A percentile compares a stretch with the other conserved stretches of the same genome.
phyloP scores from a whole-genome alignment of 148 eudicot species.

The Hydrangea macrophylla region DNA sequence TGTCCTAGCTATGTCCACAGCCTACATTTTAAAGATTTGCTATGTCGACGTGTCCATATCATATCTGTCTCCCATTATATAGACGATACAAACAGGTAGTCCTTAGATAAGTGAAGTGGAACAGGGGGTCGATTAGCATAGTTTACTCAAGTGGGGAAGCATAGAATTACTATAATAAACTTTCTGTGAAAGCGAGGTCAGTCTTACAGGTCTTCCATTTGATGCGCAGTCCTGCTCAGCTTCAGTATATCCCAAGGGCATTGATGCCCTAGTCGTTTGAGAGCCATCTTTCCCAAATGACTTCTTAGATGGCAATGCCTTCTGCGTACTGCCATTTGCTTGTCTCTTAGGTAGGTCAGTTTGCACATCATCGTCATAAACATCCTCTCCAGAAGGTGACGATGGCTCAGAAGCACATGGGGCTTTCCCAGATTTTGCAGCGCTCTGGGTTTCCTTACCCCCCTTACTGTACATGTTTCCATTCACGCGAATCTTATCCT shows the following conservation, averaged over 20 bases:
- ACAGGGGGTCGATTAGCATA: not conserved
- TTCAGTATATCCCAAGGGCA: constrained; percentile 15
- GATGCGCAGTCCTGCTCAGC: constrained; percentile 32
- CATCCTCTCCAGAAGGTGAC: constrained; percentile 53
- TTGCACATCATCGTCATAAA: constrained; percentile 32
- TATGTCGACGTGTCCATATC: too few relatives aligned
- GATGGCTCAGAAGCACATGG: constrained; percentile 35
- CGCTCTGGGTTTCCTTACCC: constrained; percentile 15
- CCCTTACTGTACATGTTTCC: constrained; percentile 26
- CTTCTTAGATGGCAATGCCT: constrained; percentile 13
- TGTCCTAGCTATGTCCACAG: too few relatives aligned
- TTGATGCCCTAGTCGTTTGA: constrained; percentile 16
- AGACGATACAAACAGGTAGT: not conserved
- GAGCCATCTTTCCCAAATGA: constrained; percentile 18
- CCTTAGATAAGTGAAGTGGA: not conserved
- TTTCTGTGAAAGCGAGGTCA: constrained; percentile 9
- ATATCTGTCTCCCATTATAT: too few relatives aligned
- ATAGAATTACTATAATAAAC: constrained; percentile 20
- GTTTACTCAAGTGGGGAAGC: not conserved
- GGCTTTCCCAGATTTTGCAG: constrained; percentile 24
- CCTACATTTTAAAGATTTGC: too few relatives aligned
- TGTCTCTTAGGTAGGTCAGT: constrained; percentile 18
- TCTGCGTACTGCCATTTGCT: constrained; percentile 25
- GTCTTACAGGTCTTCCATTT: constrained; percentile 20
- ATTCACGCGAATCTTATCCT: constrained; percentile 30